phyloP scores from a whole-genome alignment of 306 rosid genomes.

The Coriaria nepalensis region DNA sequence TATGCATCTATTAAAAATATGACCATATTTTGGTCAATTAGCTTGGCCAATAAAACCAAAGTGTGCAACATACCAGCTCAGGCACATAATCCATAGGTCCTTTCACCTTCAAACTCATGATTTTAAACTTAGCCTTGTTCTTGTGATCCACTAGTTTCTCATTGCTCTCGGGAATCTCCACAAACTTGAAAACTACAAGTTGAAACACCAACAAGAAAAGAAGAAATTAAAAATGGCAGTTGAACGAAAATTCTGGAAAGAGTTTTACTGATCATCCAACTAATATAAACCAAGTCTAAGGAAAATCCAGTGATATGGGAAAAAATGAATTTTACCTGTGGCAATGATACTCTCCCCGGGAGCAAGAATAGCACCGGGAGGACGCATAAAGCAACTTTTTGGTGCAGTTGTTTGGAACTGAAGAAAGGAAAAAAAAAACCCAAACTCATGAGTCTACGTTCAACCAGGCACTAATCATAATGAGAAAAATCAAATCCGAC shows the following conservation, averaged over 20 bases:
- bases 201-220: constrained; percentile 7
- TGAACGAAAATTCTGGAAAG: neutral
- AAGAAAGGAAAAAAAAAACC: constrained; percentile 12
- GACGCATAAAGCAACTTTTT: constrained; percentile 99
- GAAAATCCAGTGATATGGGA: neutral
- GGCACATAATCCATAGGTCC: constrained; percentile 81
- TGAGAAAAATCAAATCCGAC: constrained; percentile 1
- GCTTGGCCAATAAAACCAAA: neutral
- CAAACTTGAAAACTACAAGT: constrained; percentile 80
- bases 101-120: constrained; percentile 98
- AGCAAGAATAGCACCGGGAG: constrained; percentile 91
- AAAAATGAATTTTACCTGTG: constrained; percentile 41
- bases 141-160: constrained; percentile 69
- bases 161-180: constrained; percentile 82
- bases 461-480: neutral
- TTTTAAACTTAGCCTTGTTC: constrained; percentile 88
- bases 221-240: neutral
- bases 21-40: no score
- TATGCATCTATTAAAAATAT: no score
- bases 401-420: constrained; percentile 99
- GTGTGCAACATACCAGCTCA: constrained; percentile 65
- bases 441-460: neutral
- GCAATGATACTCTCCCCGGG: constrained; percentile 97
- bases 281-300: constrained; percentile 5
- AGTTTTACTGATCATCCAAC: neutral